A percentile compares a stretch with the other conserved stretches of the same genome.
Evolutionary conservation across 2,329 filamentous ascomycete genomes (phyloP).

Genomic region (Diaporthe ilicicola): DNA sequence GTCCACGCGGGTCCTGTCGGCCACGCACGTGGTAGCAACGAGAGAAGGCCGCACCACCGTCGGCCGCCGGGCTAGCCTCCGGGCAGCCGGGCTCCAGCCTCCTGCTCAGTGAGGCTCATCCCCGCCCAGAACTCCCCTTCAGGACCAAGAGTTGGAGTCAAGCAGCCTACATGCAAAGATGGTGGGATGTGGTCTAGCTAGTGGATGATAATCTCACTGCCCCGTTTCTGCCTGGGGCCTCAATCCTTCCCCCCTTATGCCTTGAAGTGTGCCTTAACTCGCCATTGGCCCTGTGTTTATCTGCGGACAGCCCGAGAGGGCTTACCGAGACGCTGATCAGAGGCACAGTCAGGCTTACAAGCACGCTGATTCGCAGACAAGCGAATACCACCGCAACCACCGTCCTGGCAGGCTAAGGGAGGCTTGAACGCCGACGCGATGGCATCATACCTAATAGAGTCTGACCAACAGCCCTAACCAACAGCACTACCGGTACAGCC

Average conservation of each 20-base stretch:
- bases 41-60: not conserved
- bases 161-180: not conserved
- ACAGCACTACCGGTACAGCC: too few species aligned
- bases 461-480: not conserved
- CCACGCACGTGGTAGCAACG: not conserved
- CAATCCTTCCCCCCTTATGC: not conserved
- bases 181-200: not conserved
- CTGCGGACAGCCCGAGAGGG: constrained; percentile 3
- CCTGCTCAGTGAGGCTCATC: not conserved
- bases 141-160: not conserved
- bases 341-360: constrained; percentile 1
- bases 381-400: not conserved
- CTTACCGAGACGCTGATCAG: not conserved
- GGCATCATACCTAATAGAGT: not conserved
- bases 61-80: not conserved
- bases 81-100: not conserved
- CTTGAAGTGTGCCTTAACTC: not conserved
- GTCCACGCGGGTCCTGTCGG: not conserved
- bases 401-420: not conserved
- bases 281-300: not conserved
- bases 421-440: not conserved
- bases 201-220: not conserved
- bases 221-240: not conserved
- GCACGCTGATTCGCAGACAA: constrained; percentile 6
- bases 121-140: not conserved